A percentile compares a stretch with the other conserved stretches of the same genome.
phyloP scores from a whole-genome alignment of 805 yeast genomes.

The Alloascoidea africana region DNA sequence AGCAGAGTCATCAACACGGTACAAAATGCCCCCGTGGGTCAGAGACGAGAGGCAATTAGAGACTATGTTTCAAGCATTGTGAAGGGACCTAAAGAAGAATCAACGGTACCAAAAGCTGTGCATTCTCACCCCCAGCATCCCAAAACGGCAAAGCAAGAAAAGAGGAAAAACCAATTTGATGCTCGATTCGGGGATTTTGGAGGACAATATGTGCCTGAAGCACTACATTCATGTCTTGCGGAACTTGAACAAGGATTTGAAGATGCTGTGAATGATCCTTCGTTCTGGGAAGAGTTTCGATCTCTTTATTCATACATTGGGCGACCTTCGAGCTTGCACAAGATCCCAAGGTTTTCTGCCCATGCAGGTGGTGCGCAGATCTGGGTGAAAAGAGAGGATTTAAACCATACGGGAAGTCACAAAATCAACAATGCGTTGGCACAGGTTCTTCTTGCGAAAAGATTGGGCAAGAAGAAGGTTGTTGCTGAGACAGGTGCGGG shows the following conservation, averaged over 20 bases:
- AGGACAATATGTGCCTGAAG: slow-evolving; percentile 98
- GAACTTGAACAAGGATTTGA: slow-evolving; percentile 85
- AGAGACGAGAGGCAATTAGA: slow-evolving; percentile 48
- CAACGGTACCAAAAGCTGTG: too few relatives aligned
- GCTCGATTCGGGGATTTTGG: slow-evolving; percentile 91
- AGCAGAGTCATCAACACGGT: slow-evolving; percentile 64
- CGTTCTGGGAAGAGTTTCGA: slow-evolving; percentile 86
- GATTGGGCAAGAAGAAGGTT: slow-evolving; percentile 27
- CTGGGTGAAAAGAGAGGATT: slow-evolving; percentile 96
- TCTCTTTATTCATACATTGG: slow-evolving; percentile 85
- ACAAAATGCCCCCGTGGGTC: slow-evolving; percentile 45
- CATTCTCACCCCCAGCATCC: background rate
- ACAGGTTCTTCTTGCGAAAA: slow-evolving; percentile 25
- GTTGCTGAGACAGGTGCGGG: slow-evolving; percentile 38
- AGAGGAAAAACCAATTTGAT: slow-evolving; percentile 38
- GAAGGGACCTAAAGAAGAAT: slow-evolving; percentile 26
- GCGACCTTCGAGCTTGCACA: slow-evolving; percentile 86
- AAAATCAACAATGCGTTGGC: slow-evolving; percentile 33
- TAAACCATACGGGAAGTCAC: slow-evolving; percentile 32
- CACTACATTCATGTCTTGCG: slow-evolving; percentile 76
- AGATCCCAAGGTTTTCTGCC: slow-evolving; percentile 81
- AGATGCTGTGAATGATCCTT: slow-evolving; percentile 75
- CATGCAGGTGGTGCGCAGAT: slow-evolving; percentile 90
- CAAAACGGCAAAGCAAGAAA: slow-evolving; percentile 9
- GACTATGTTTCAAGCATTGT: slow-evolving; percentile 56